Evolutionary conservation across 768 basidiomycete genomes (phyloP).

Genomic region (Chalciporus chontae): DNA sequence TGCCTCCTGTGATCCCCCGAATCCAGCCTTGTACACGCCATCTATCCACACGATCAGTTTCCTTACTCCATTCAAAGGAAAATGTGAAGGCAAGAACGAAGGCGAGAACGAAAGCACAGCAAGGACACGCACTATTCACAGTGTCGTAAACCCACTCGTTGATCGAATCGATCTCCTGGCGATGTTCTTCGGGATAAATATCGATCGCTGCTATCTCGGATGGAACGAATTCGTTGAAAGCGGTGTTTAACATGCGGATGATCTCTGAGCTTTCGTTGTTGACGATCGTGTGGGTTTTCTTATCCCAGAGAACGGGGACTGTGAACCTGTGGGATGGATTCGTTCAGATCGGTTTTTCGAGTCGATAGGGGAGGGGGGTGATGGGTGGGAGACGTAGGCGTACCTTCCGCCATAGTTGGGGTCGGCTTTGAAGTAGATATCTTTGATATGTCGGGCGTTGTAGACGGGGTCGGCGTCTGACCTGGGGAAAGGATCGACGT

Average conservation of each 20-base stretch:
- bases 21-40: conserved; percentile 87
- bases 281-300: conserved; percentile 80
- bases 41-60: conserved; percentile 37
- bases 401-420: conserved; percentile 70
- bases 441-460: conserved; percentile 67
- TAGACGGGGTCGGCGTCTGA: conserved; percentile 76
- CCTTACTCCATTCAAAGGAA: background rate
- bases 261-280: conserved; percentile 97
- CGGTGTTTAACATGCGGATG: conserved; percentile 88
- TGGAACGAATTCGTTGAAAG: conserved; percentile 72
- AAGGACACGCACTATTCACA: conserved; percentile 64
- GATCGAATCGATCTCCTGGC: conserved; percentile 74
- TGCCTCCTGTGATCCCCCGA: conserved; percentile 75
- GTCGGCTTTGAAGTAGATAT: conserved; percentile 78
- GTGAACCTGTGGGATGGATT: conserved; percentile 56
- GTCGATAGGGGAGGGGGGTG: background rate
- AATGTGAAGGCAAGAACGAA: background rate
- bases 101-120: background rate
- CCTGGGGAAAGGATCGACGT: conserved; percentile 60
- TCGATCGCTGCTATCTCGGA: conserved; percentile 63
- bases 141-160: conserved; percentile 86
- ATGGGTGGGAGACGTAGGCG: no score
- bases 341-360: background rate
- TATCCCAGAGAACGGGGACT: conserved; percentile 92
- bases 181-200: conserved; percentile 72